phyloP scores from a whole-genome alignment of 495 filamentous ascomycete species.

The Lasiosphaeria ovina region DNA sequence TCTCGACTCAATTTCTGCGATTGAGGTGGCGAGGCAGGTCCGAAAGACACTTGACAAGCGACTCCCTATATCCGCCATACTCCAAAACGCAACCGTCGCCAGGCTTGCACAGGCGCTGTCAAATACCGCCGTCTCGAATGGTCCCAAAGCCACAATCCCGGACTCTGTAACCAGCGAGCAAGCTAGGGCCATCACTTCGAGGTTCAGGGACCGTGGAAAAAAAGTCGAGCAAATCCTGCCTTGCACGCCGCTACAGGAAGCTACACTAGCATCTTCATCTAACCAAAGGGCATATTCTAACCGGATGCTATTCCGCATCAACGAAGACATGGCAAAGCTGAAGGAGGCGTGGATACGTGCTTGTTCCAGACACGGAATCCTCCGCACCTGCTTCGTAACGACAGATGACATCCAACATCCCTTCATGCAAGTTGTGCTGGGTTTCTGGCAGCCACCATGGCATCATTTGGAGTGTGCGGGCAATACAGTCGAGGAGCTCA shows the following conservation, averaged over 20 bases:
- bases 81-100: conserved; percentile 58
- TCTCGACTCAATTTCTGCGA: conserved; percentile 79
- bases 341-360: conserved; percentile 49
- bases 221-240: conserved; percentile 59
- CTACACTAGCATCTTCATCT: conserved; percentile 63
- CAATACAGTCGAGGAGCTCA: conserved; percentile 19
- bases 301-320: conserved; percentile 41
- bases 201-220: conserved; percentile 33
- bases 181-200: conserved; percentile 28
- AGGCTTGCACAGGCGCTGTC: conserved; percentile 48
- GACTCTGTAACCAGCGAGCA: conserved; percentile 41
- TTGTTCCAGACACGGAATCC: conserved; percentile 57
- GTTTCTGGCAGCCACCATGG: conserved; percentile 33
- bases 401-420: conserved; percentile 50
- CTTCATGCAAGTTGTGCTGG: conserved; percentile 59
- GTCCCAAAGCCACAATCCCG: neutral
- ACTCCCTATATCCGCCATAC: conserved; percentile 60
- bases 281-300: conserved; percentile 42
- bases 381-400: conserved; percentile 61
- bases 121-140: neutral
- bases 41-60: conserved; percentile 38
- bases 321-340: conserved; percentile 23
- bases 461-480: conserved; percentile 20
- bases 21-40: conserved; percentile 58
- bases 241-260: conserved; percentile 79